phyloP scores from a whole-genome alignment of 139 green algal genomes.

The Zygnema cylindricum region DNA sequence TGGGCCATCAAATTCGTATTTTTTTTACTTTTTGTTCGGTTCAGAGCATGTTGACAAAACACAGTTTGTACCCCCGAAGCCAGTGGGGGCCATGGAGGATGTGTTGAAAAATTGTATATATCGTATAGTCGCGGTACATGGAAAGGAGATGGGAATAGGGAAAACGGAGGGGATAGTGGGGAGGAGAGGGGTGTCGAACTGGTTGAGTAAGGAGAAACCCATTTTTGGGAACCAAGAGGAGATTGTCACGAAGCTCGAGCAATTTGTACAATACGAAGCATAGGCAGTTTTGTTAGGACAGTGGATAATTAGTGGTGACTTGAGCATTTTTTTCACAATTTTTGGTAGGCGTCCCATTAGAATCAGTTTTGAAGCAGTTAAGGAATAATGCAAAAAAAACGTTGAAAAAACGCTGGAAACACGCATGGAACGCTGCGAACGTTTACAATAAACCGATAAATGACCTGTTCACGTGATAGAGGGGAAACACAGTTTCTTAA shows the following conservation, averaged over 20 bases:
- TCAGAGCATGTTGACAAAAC: slow-evolving; percentile 12
- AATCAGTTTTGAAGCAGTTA: too few species aligned
- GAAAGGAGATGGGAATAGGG: slow-evolving; percentile 40
- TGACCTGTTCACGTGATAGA: too few species aligned
- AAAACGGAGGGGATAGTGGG: neutral
- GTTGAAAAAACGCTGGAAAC: too few species aligned
- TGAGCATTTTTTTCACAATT: too few species aligned
- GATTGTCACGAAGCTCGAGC: neutral
- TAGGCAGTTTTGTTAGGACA: too few species aligned
- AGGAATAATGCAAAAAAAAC: too few species aligned
- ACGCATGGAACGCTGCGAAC: too few species aligned
- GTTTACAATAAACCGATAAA: too few species aligned
- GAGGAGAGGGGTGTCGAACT: neutral
- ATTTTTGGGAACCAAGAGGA: slow-evolving; percentile 10
- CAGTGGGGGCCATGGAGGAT: slow-evolving; percentile 38
- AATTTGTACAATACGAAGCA: neutral
- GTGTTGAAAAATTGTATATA: slow-evolving; percentile 43
- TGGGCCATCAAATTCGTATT: slow-evolving; percentile 19
- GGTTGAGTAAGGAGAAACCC: neutral
- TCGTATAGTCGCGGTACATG: slow-evolving; percentile 45
- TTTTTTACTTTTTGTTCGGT: neutral
- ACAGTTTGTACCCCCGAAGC: too few species aligned
- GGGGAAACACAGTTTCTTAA: too few species aligned
- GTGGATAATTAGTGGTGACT: too few species aligned
- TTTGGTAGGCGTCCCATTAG: too few species aligned